Percentiles rank a stretch among this genome's conserved stretches.
phyloP scores from a whole-genome alignment of 2,329 filamentous ascomycete species.

The Capronia americana region DNA sequence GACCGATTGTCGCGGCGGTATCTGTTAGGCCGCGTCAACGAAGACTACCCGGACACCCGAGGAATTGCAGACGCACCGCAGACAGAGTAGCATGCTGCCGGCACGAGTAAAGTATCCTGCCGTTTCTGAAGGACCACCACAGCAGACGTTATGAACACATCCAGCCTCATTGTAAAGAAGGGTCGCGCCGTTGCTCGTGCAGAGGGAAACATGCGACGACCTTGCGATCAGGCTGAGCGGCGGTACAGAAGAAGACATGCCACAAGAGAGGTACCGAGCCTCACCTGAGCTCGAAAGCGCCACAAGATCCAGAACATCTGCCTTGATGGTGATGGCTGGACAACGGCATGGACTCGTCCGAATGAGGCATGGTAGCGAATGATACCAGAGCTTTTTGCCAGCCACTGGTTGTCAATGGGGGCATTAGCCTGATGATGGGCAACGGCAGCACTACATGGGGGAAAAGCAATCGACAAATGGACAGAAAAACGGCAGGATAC shows the following conservation, averaged over 20 bases:
- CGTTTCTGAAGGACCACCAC: background rate
- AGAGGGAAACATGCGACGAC: background rate
- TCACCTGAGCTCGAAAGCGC: background rate
- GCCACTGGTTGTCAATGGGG: background rate
- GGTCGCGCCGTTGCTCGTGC: background rate
- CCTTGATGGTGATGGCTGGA: background rate
- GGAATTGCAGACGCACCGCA: background rate
- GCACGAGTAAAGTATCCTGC: background rate
- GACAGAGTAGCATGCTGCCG: background rate
- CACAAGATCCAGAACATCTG: background rate
- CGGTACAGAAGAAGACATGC: background rate
- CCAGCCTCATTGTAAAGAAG: background rate
- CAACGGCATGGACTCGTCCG: background rate
- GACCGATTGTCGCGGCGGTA: background rate
- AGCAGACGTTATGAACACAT: constrained; percentile 1
- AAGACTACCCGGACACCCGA: background rate
- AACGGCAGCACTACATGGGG: background rate
- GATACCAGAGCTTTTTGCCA: background rate
- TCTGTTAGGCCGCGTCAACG: background rate
- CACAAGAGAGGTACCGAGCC: background rate
- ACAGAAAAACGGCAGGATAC: background rate
- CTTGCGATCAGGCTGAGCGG: background rate
- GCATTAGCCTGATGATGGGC: background rate
- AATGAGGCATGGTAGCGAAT: background rate
- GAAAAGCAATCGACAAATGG: no score